Evolutionary conservation across 2,329 filamentous ascomycete genomes (phyloP).

Genomic region (Fusarium sp.): DNA sequence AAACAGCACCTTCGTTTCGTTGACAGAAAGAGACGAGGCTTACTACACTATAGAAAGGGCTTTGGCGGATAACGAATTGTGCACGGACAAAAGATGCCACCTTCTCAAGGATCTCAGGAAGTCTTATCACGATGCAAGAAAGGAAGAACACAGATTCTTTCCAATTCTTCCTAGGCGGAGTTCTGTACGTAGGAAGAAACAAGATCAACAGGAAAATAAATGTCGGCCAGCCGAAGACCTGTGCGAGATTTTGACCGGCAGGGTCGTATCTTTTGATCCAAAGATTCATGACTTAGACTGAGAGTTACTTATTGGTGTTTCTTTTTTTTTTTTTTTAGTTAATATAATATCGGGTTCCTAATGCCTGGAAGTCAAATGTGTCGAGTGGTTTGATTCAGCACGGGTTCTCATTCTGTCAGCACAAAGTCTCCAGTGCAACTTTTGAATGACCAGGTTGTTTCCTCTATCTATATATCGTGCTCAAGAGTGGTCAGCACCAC

Average conservation of each 20-base stretch:
- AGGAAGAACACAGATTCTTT: background rate
- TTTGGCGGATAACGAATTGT: background rate
- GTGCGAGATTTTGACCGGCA: background rate
- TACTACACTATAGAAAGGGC: background rate
- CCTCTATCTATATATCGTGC: background rate
- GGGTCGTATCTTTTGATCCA: background rate
- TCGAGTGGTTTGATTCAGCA: background rate
- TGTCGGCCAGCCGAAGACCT: background rate
- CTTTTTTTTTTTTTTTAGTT: background rate
- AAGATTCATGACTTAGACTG: background rate
- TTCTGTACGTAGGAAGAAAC: background rate
- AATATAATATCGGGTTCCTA: background rate
- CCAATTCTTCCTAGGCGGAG: background rate
- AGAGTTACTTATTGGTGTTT: background rate
- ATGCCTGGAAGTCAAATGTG: background rate
- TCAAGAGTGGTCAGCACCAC: conserved; percentile 36
- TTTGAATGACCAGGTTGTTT: background rate
- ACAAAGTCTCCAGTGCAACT: background rate
- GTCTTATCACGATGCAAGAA: background rate
- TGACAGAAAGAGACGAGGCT: background rate
- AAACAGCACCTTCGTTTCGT: background rate
- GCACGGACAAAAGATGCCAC: background rate
- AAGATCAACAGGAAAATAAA: background rate
- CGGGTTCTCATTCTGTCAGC: background rate
- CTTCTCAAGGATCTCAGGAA: background rate